Base-by-base conservation (phyloP, 257 asterid genomes). In the Solanum ahanhuiri region DNA sequence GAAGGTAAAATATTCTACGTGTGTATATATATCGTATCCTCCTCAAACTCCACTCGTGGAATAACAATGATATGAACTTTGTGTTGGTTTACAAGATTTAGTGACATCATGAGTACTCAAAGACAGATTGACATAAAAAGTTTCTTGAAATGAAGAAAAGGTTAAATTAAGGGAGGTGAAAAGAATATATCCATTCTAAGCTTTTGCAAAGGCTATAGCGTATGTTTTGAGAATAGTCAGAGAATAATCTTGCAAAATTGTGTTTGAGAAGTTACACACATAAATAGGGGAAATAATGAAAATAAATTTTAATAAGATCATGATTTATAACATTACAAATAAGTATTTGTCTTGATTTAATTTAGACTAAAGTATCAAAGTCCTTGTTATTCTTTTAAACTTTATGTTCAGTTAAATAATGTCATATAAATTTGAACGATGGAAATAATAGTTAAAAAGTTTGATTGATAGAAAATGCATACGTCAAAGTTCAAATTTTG, bases 231-330 rank as follows among this genome's bases (percentile, higher is more conserved):
- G 82, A 70, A 85, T 75, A 63, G 73, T 86, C 88, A 85, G 85
- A 82, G 87, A 87, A 86, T 85, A 76, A 43, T 83, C 31, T 84
- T 60, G 20, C 41, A 20, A 31, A 76, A 2, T 51, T 86, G 87
- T 86, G 35, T 31, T 73, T 86, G 60, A 81, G 88, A 88, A 86
- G 88, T 58, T 84, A 81, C 85, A 87, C 10, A 14, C 15, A 82
- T 48, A 28, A 83, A 51, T 15, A 81, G 45, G 12, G 3, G 14
- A 60, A 60, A 60, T 22, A 20, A 51, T 51, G 22, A 51, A 48
- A 37, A 37, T 22, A 22, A 37, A 73, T 2, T 20, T 58, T 58
- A 58, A 8, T 60, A 60, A 60, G 69, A 60, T 60, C 69, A 60
- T 60, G 30, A 60, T 60, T 22, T 9, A 60, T 60, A 60, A 60